Conservation (phyloP, 306 rosid genomes). For the Prunus padus region DNA sequence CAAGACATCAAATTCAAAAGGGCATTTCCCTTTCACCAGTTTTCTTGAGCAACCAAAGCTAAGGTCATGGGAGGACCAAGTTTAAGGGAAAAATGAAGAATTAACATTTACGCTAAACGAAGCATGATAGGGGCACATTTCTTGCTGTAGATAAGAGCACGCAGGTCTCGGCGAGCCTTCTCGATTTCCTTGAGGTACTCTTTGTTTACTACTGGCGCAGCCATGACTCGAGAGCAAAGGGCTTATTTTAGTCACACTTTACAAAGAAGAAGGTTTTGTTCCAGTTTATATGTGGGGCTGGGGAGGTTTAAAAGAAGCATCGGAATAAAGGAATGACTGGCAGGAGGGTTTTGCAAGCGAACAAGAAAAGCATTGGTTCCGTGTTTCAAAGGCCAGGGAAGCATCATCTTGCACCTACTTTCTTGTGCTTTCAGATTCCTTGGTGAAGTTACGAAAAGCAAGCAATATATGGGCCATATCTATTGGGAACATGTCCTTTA, state of each 20-base stretch:
- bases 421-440: neutral
- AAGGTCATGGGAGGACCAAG: neutral
- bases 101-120: constrained; percentile 66
- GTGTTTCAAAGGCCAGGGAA: neutral
- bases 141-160: constrained; percentile 58
- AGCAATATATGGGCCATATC: neutral
- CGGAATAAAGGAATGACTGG: neutral
- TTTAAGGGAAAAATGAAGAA: neutral
- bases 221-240: constrained; percentile 15
- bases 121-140: constrained; percentile 87
- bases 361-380: constrained; percentile 19
- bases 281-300: neutral
- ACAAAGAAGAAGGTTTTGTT: neutral
- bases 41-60: neutral
- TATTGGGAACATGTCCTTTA: neutral
- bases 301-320: neutral
- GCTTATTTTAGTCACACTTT: neutral
- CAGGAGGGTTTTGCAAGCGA: neutral
- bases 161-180: constrained; percentile 70
- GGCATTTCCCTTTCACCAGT: too few species aligned
- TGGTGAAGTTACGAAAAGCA: neutral
- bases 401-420: neutral
- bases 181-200: constrained; percentile 58
- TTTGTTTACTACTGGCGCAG: constrained; percentile 24
- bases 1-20: neutral